Evolutionary conservation across 495 filamentous ascomycete species (phyloP).

Genomic region (Trichoderma gamsii): DNA sequence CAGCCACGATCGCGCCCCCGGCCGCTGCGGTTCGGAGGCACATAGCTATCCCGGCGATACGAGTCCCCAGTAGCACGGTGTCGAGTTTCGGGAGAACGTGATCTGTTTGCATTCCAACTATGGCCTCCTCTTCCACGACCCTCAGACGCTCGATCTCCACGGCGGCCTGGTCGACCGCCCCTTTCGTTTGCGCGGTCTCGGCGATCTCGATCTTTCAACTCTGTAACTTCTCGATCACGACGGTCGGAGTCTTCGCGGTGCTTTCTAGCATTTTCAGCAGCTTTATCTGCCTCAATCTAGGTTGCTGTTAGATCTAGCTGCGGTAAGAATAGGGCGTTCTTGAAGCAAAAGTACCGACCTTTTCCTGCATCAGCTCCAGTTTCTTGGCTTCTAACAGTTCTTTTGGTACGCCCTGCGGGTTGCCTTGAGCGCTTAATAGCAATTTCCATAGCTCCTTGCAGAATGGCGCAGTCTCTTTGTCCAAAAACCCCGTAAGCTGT

Average conservation of each 20-base stretch:
- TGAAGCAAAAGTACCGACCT: conserved; percentile 47
- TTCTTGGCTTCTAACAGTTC: conserved; percentile 96
- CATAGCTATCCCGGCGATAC: conserved; percentile 44
- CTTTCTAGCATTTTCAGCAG: conserved; percentile 62
- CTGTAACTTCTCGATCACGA: conserved; percentile 55
- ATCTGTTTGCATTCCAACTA: conserved; percentile 42
- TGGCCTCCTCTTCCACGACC: conserved; percentile 37
- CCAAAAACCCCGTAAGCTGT: conserved; percentile 87
- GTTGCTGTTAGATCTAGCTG: conserved; percentile 19
- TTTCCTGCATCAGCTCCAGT: conserved; percentile 84
- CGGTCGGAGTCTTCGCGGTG: conserved; percentile 56
- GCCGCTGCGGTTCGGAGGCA: conserved; percentile 39
- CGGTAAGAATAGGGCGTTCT: neutral
- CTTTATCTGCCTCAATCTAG: conserved; percentile 78
- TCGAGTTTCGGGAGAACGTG: conserved; percentile 56
- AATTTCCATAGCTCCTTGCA: conserved; percentile 93
- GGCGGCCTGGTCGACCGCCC: conserved; percentile 41
- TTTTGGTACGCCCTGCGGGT: conserved; percentile 84
- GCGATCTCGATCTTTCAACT: conserved; percentile 66
- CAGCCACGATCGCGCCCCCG: conserved; percentile 25
- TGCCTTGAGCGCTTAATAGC: conserved; percentile 82
- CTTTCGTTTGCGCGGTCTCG: conserved; percentile 61
- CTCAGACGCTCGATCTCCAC: conserved; percentile 44
- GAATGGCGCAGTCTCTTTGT: conserved; percentile 85
- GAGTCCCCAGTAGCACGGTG: conserved; percentile 28